Evolutionary conservation across 495 filamentous ascomycete genomes (phyloP).

Genomic region (Hypoxylon trugodes): DNA sequence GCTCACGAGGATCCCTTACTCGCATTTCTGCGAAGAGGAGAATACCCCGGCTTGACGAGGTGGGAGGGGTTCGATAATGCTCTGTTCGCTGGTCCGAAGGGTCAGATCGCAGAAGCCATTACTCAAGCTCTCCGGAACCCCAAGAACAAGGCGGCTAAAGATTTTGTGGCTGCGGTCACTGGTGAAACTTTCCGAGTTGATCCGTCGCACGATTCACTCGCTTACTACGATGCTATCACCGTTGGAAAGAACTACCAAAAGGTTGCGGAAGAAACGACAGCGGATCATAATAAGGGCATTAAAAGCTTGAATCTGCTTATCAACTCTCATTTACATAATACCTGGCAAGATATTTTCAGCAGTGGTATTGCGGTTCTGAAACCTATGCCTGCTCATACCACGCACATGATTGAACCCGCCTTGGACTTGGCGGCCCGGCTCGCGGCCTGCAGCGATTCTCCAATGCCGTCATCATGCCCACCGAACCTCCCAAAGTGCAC

Average conservation of each 20-base stretch:
- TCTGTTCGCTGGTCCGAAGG: conserved; percentile 77
- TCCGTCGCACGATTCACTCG: conserved; percentile 68
- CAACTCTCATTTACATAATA: conserved; percentile 84
- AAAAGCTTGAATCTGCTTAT: conserved; percentile 75
- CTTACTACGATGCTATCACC: conserved; percentile 75
- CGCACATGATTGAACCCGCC: conserved; percentile 73
- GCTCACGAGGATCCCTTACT: conserved; percentile 76
- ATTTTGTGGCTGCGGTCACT: conserved; percentile 65
- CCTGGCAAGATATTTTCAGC: conserved; percentile 80
- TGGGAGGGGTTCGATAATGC: conserved; percentile 77
- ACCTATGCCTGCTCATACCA: conserved; percentile 75
- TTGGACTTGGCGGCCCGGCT: conserved; percentile 75
- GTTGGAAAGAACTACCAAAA: conserved; percentile 70
- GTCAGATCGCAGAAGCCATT: conserved; percentile 70
- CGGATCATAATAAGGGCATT: conserved; percentile 65
- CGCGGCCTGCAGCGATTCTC: conserved; percentile 73
- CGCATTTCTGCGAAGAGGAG: conserved; percentile 73
- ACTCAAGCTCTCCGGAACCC: conserved; percentile 66
- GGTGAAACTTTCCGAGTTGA: conserved; percentile 71
- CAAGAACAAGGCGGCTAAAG: conserved; percentile 62
- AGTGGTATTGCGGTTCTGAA: conserved; percentile 80
- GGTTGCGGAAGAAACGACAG: conserved; percentile 67
- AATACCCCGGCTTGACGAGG: conserved; percentile 74
- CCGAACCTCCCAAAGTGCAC: conserved; percentile 79
- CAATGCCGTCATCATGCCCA: conserved; percentile 81